Percentiles rank a stretch among this genome's conserved stretches.
Evolutionary conservation across 257 asterid genomes (phyloP).

Genomic region (Penstemon barbatus): DNA sequence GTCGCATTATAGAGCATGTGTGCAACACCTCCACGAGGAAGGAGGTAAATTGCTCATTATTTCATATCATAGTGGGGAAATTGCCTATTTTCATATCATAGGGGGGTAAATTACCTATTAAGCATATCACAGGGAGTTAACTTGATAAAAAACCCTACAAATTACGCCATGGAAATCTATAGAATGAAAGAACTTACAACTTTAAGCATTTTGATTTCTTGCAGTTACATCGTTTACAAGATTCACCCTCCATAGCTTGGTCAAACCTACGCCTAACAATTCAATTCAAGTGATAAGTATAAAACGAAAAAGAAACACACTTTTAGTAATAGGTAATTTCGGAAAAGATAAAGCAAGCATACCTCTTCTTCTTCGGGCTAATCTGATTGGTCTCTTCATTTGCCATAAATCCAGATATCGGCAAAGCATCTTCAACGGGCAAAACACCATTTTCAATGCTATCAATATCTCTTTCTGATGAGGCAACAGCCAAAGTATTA

Average conservation of each 20-base stretch:
- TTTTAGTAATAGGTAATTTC: neutral
- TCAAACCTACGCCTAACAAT: conserved; percentile 64
- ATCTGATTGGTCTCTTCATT: conserved; percentile 63
- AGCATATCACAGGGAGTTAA: too few relatives aligned
- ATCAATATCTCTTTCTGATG: conserved; percentile 44
- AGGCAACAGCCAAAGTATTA: conserved; percentile 34
- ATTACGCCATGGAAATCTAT: neutral
- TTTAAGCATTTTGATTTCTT: conserved; percentile 96
- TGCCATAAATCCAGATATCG: conserved; percentile 36
- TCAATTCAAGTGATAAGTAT: conserved; percentile 28
- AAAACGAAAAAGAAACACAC: neutral
- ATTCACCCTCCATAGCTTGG: conserved; percentile 53
- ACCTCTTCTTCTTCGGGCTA: conserved; percentile 94
- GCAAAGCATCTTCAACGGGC: conserved; percentile 49
- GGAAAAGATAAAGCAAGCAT: conserved; percentile 21
- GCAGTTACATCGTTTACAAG: conserved; percentile 95
- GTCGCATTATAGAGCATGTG: too few relatives aligned
- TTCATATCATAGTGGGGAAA: too few relatives aligned
- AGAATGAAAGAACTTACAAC: conserved; percentile 59
- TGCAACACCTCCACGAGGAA: too few relatives aligned
- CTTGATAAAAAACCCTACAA: neutral
- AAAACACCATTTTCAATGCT: conserved; percentile 40
- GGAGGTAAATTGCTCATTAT: too few relatives aligned
- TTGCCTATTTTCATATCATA: too few relatives aligned
- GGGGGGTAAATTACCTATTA: too few relatives aligned